These are phyloP conservation scores for Cryphonectria carpinicola DNA, from an alignment of 2,329 filamentous ascomycete genomes.

Conservation along the genomic window DNA sequence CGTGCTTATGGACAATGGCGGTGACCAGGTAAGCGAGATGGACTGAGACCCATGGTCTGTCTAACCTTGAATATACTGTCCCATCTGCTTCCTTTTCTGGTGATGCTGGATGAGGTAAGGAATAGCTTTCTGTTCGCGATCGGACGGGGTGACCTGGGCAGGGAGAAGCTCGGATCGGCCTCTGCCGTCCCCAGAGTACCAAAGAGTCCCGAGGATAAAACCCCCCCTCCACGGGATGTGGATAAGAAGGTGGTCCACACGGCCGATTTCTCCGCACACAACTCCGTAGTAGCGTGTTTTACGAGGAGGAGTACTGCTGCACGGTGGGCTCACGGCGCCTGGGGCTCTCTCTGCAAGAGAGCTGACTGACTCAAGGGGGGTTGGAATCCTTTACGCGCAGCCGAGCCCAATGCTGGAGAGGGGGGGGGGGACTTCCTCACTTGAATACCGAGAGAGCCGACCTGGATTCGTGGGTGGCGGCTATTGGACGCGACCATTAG, in stretches of 20 bases:
- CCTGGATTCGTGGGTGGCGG: background rate
- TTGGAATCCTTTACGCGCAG: background rate
- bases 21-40: slow-evolving; percentile 11
- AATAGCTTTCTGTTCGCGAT: background rate
- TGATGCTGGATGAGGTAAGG: background rate
- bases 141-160: background rate
- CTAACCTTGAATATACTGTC: background rate
- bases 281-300: slow-evolving; percentile 8
- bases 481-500: background rate
- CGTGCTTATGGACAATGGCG: slow-evolving; percentile 16
- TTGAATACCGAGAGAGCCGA: slow-evolving; percentile 3
- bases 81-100: background rate
- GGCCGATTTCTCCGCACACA: slow-evolving; percentile 7
- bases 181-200: background rate
- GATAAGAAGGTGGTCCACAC: background rate
- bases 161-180: slow-evolving; percentile 1
- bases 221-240: background rate
- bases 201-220: slow-evolving; percentile 1
- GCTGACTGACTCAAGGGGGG: slow-evolving; percentile 1
- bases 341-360: background rate
- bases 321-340: background rate
- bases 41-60: background rate
- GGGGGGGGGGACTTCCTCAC: background rate
- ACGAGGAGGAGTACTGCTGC: slow-evolving; percentile 2
- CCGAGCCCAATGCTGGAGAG: background rate